A percentile compares a stretch with the other conserved stretches of the same genome.
These are phyloP conservation scores for Stagonosporopsis tanaceti DNA, from an alignment of 2,329 filamentous ascomycete genomes.

Conservation along the genomic window DNA sequence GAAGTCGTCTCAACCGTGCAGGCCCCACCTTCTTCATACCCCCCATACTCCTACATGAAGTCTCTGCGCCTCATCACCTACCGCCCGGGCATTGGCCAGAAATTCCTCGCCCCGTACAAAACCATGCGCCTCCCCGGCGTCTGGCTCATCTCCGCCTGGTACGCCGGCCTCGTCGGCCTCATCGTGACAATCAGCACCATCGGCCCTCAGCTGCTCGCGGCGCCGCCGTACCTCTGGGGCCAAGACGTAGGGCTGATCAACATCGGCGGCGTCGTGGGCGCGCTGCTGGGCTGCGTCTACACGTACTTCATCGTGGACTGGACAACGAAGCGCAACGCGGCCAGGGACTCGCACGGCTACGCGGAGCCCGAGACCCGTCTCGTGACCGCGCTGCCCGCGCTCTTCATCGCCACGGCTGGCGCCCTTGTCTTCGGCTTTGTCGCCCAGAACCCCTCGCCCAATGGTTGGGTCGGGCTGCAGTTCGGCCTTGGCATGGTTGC, in stretches of 20 bases:
- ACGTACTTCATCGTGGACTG: constrained; percentile 52
- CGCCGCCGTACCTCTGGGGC: constrained; percentile 54
- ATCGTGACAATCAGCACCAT: constrained; percentile 51
- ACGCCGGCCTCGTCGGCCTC: constrained; percentile 53
- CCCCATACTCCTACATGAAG: constrained; percentile 44
- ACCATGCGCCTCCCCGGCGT: constrained; percentile 52
- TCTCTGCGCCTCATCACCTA: constrained; percentile 50
- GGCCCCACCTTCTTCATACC: constrained; percentile 27
- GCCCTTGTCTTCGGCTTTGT: constrained; percentile 52
- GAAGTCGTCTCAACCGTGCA: constrained; percentile 21
- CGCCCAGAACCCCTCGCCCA: constrained; percentile 46
- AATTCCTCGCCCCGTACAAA: constrained; percentile 50
- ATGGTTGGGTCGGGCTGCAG: constrained; percentile 51
- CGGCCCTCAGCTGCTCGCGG: constrained; percentile 48
- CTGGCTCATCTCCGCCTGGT: constrained; percentile 53
- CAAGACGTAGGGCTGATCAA: constrained; percentile 51
- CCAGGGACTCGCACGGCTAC: constrained; percentile 47
- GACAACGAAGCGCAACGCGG: constrained; percentile 48
- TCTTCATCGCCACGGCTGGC: constrained; percentile 50
- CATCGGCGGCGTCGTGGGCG: constrained; percentile 50
- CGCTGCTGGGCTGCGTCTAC: constrained; percentile 45
- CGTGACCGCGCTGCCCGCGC: constrained; percentile 48
- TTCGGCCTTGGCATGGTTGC: constrained; percentile 52
- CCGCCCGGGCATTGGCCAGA: constrained; percentile 42
- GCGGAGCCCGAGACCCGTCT: constrained; percentile 53